Evolutionary conservation across 306 rosid species (phyloP), one percentile per base, ranked within the genome.

Genomic region (Medicago lupulina): DNA sequence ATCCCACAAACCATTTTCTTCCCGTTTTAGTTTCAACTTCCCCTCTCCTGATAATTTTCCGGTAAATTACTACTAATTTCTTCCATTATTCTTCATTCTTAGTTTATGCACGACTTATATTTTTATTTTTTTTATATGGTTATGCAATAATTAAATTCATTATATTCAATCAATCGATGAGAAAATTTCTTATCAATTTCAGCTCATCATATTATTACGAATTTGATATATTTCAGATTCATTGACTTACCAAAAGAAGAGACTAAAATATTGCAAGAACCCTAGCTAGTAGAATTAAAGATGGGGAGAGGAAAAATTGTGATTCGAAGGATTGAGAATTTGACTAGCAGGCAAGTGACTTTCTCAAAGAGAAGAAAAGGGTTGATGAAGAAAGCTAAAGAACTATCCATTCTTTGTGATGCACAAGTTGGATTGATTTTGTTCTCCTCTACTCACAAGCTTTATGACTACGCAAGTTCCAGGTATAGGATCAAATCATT

Each of bases 341-440:
- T 79, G 2, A 73, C 83, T 0, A 80, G 78, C 78, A 7, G 85
- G 17, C 87, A 84, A 77, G 87, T 84, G 38, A 84, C 87, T 15
- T 84, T 84, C 59, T 80, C 83, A 5, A 84, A 84, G 75, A 77
- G 87, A 77, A 84, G 83, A 63, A 80, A 1, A 49, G 87, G 87
- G 2, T 62, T 84, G 72, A 1, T 80, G 40, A 84, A 84, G 80
- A 84, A 84, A 84, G 87, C 87, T 23, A 68, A 62, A 69, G 85
- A 84, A 31, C 78, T 84, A 1, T 80, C 87, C 0, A 80, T 84
- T 64, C 83, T 84, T 1, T 84, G 87, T 16, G 87, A 84, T 64
- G 87, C 82, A 5, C 75, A 84, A 73, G 72, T 84, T 77, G 87
- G 85, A 69, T 49, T 84, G 8, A 77, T 77, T 47, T 77, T 84